Evolutionary conservation across 768 basidiomycete species (phyloP), one percentile per base, ranked within the genome.

Genomic region (Macrolepiota dolichaula): DNA sequence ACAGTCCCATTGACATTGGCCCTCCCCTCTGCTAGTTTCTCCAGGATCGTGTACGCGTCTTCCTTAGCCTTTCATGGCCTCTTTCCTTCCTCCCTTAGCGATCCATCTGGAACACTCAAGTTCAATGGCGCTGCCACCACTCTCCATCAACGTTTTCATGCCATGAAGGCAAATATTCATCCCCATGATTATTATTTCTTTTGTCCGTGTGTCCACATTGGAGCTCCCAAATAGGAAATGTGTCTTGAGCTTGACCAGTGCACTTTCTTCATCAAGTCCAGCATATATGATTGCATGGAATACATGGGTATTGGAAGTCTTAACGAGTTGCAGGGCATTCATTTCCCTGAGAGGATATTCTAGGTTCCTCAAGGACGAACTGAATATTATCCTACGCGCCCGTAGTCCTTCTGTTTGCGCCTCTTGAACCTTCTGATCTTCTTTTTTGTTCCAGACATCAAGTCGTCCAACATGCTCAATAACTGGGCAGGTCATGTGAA

Each of bases 221-320:
- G n/a, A n/a, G n/a, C n/a, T n/a, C n/a, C n/a, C n/a, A n/a, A n/a
- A n/a, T n/a, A n/a, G n/a, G n/a, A n/a, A n/a, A n/a, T n/a, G n/a
- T n/a, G n/a, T n/a, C n/a, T n/a, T n/a, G n/a, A n/a, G n/a, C n/a
- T n/a, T n/a, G n/a, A n/a, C n/a, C n/a, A n/a, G n/a, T n/a, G n/a
- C n/a, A n/a, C 97, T 3, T 99, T 99, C 79, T 98, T 97, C 75
- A 95, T 97, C 74, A 97, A 99, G 71, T 93, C 93, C n/a, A 98
- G 96, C 73, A 97, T 99, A 24, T 98, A 99, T 76, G 97, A 97
- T 73, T 98, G 96, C 75, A 98, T 98, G 96, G 97, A 99, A 79
- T 93, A 89, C 76, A 99, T 99, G 97, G 96, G 98, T 71, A 95
- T 94, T 12, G 95, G 96, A n/a, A 91, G 88, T 42, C 82, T 99